phyloP scores from a whole-genome alignment of 2,329 filamentous ascomycete species.

The Calonectria pseudoturangicola region DNA sequence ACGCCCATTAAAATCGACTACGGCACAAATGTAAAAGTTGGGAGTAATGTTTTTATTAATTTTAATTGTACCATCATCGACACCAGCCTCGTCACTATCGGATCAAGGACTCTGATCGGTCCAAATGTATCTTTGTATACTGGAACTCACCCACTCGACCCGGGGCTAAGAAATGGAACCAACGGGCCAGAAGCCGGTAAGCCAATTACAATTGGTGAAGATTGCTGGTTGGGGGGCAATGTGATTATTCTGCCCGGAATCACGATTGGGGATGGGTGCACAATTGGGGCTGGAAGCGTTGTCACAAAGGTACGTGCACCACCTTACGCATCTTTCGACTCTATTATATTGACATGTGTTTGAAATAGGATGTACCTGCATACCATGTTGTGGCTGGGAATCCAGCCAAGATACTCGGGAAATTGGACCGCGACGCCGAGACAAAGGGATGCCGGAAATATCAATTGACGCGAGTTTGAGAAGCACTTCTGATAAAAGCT shows the following conservation, averaged over 20 bases:
- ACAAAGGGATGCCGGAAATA: neutral
- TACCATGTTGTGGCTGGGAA: conserved; percentile 56
- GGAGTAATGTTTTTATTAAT: conserved; percentile 83
- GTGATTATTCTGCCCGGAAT: conserved; percentile 84
- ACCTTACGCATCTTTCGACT: conserved; percentile 37
- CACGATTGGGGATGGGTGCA: conserved; percentile 83
- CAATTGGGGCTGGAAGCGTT: conserved; percentile 87
- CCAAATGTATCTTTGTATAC: conserved; percentile 86
- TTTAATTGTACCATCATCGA: conserved; percentile 85
- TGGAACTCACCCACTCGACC: conserved; percentile 86
- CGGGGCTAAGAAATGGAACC: conserved; percentile 82
- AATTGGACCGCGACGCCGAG: conserved; percentile 41
- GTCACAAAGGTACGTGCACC: conserved; percentile 78
- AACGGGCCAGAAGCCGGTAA: conserved; percentile 84
- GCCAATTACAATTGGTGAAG: conserved; percentile 84
- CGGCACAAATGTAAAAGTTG: conserved; percentile 81
- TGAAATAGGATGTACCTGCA: conserved; percentile 57
- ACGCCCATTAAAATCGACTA: conserved; percentile 84
- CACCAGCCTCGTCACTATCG: conserved; percentile 83
- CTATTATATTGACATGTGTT: neutral
- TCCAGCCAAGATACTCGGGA: conserved; percentile 49
- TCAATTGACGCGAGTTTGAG: no score
- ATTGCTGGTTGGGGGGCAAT: conserved; percentile 87
- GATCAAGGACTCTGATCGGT: conserved; percentile 84
- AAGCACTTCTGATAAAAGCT: neutral